phyloP scores from a whole-genome alignment of 345 rosid species.

The Citrus maxima region DNA sequence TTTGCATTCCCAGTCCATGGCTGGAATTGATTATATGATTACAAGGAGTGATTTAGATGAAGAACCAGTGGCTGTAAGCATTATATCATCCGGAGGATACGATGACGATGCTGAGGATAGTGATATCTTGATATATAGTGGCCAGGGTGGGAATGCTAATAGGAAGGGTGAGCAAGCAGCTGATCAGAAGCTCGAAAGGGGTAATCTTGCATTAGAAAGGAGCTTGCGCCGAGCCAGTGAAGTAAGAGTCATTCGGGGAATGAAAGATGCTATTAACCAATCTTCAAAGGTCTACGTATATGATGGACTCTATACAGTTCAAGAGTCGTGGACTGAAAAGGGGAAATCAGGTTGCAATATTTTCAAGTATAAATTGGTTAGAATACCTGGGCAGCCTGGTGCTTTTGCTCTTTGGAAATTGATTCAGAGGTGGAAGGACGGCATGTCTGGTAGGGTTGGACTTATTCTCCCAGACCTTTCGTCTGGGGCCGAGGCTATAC shows the following conservation, averaged over 20 bases:
- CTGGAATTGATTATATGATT: constrained; percentile 85
- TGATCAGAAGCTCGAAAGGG: constrained; percentile 88
- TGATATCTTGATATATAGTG: constrained; percentile 70
- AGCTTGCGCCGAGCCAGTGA: constrained; percentile 62
- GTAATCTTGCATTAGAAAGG: constrained; percentile 91
- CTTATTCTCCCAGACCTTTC: constrained; percentile 70
- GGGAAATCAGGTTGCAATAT: constrained; percentile 68
- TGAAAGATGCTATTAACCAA: constrained; percentile 39
- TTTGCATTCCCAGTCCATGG: constrained; percentile 79
- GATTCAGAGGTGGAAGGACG: constrained; percentile 51
- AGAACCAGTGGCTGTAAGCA: constrained; percentile 71
- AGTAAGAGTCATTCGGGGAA: constrained; percentile 68
- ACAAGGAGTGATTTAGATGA: constrained; percentile 54
- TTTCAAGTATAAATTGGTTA: constrained; percentile 65
- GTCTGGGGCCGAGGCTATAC: constrained; percentile 68
- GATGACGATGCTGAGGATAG: constrained; percentile 72
- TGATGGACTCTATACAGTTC: constrained; percentile 61
- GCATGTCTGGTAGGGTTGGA: constrained; percentile 46
- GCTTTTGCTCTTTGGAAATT: constrained; percentile 62
- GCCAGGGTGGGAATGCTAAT: constrained; percentile 74
- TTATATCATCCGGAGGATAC: constrained; percentile 83
- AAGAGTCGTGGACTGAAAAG: constrained; percentile 74
- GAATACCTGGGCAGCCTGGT: constrained; percentile 62
- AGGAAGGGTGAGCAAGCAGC: constrained; percentile 50
- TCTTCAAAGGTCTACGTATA: constrained; percentile 50